phyloP scores from a whole-genome alignment of 345 rosid genomes.

The Lumnitzera racemosa region DNA sequence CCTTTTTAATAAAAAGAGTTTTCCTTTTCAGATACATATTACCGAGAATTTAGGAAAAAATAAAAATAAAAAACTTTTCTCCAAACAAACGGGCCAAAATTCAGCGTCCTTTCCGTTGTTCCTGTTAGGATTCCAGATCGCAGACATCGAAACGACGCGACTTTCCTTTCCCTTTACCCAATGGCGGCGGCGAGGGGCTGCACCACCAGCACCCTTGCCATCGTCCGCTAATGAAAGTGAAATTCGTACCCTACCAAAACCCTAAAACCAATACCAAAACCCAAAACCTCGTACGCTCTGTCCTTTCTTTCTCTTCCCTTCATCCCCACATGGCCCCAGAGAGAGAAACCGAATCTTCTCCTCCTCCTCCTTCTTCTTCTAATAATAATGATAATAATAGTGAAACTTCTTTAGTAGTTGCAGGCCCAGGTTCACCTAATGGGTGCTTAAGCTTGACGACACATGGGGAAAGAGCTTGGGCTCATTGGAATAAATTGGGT shows the following conservation, averaged over 20 bases:
- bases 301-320: slow-evolving; percentile 4
- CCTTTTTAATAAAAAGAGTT: too few relatives aligned
- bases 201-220: slow-evolving; percentile 10
- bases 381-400: slow-evolving; percentile 7
- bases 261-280: too few relatives aligned
- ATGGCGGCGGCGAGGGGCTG: slow-evolving; percentile 57
- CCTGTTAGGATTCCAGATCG: too few relatives aligned
- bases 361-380: slow-evolving; percentile 23
- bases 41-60: too few relatives aligned
- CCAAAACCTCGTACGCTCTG: not conserved
- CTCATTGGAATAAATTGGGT: slow-evolving; percentile 71
- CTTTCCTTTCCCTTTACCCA: too few relatives aligned
- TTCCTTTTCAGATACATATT: too few relatives aligned
- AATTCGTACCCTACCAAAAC: slow-evolving; percentile 4
- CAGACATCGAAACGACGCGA: too few relatives aligned
- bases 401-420: slow-evolving; percentile 11
- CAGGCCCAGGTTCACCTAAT: slow-evolving; percentile 20
- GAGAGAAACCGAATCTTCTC: slow-evolving; percentile 25
- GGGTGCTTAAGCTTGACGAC: slow-evolving; percentile 31
- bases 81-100: too few relatives aligned
- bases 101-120: too few relatives aligned
- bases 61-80: too few relatives aligned
- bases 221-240: slow-evolving; percentile 42
- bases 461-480: slow-evolving; percentile 67
- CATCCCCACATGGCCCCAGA: slow-evolving; percentile 27